Evolutionary conservation across 805 yeast genomes (phyloP), one percentile per base, ranked within the genome.

Genomic region (Metschnikowia chrysomelidarum): DNA sequence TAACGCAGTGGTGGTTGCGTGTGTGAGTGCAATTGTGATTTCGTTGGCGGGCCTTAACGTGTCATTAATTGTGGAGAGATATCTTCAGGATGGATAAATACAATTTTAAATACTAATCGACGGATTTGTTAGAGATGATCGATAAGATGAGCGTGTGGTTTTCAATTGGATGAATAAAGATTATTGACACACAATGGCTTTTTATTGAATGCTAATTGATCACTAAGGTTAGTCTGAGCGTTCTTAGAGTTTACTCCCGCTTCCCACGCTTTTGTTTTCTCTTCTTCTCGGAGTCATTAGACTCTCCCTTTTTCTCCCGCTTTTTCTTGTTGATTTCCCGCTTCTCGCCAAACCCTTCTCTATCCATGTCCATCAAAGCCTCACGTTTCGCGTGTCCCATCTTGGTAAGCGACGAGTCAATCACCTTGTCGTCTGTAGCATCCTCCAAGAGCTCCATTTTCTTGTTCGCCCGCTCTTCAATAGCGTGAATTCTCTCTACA

Each of bases 291-390:
- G 30, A 12, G 9, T 19, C 22, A 8, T 21, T 18, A 21, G 17
- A 23, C 15, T 25, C 30, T 22, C 33, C 36, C 9, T 32, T 13
- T 17, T 24, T 31, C 34, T 45, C 49, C 15, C 44, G 47, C 54
- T 71, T 74, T 30, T 57, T 60, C 51, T 69, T 74, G 46, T 78
- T 76, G 26, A 64, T 73, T 50, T 67, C 71, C 44, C 68, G 70
- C 47, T 73, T 73, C 50, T 86, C 95, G 9, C 97, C 96, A 57
- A 89, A 91, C 14, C 78, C 75, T 43, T 87, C 96, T 43, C 76
- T 77, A 44, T 91, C 97, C 96, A 93, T 88, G 24, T 86, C 96
- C 85, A 91, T 78, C 36, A 83, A 57, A 3, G 96, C 85, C 57
- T 89, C 96, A 48, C 96, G 75, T 63, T 87, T 87, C 13, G 98